Conservation (phyloP, 2,329 filamentous ascomycete species). For the Cercospora sp. region DNA sequence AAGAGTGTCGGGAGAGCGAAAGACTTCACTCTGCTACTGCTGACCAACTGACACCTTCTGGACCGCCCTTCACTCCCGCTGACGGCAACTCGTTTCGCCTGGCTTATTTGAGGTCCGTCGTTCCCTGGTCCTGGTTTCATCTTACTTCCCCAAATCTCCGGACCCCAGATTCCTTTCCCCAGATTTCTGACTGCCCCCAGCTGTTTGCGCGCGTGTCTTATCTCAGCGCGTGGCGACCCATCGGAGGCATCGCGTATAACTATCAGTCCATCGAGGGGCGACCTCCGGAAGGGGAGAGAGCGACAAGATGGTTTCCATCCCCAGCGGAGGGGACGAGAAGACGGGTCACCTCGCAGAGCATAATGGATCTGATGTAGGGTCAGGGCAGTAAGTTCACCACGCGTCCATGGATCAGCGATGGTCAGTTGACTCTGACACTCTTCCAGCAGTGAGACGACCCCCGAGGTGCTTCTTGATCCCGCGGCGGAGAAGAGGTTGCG, state of each 20-base stretch:
- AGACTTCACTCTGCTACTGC: neutral
- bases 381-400: conserved; percentile 12
- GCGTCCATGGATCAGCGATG: neutral
- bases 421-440: neutral
- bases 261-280: neutral
- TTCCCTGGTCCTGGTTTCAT: neutral
- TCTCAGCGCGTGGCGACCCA: neutral
- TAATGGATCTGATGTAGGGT: neutral
- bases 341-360: neutral
- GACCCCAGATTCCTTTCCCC: conserved; percentile 1
- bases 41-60: neutral
- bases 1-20: neutral
- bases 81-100: neutral
- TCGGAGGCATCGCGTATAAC: neutral
- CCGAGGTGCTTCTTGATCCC: conserved; percentile 56
- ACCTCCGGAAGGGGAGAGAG: neutral
- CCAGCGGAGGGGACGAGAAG: neutral
- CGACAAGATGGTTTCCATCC: neutral
- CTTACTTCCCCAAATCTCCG: neutral
- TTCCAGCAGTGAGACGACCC: conserved; percentile 50
- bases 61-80: neutral
- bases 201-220: too few species aligned
- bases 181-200: neutral
- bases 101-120: neutral
- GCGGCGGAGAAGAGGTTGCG: conserved; percentile 60